Conservation (phyloP, 2,329 filamentous ascomycete genomes). For the Neonectria punicea region DNA sequence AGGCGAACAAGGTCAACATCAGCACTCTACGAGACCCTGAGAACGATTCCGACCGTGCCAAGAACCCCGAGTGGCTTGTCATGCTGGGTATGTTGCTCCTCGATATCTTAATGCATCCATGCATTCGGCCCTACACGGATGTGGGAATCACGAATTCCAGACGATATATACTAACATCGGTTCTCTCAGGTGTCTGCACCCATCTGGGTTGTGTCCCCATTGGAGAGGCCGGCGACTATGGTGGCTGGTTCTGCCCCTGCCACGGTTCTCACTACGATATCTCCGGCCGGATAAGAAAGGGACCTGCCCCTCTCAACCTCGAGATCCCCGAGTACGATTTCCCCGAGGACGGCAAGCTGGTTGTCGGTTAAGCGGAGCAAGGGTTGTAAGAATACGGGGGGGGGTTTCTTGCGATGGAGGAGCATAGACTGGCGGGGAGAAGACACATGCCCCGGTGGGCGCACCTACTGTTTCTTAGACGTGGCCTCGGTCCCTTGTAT, state of each 20-base stretch:
- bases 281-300: slow-evolving; percentile 97
- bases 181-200: slow-evolving; percentile 88
- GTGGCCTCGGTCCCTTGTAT: slow-evolving; percentile 51
- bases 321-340: slow-evolving; percentile 95
- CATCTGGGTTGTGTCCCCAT: slow-evolving; percentile 99
- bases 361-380: slow-evolving; percentile 82
- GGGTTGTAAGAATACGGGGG: slow-evolving; percentile 44
- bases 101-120: background rate
- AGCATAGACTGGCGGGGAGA: slow-evolving; percentile 40
- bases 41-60: slow-evolving; percentile 88
- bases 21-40: slow-evolving; percentile 89
- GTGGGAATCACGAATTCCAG: background rate
- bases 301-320: slow-evolving; percentile 95
- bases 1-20: slow-evolving; percentile 90
- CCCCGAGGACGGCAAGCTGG: slow-evolving; percentile 85
- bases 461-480: slow-evolving; percentile 49
- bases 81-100: slow-evolving; percentile 80
- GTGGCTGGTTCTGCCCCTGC: slow-evolving; percentile 99
- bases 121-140: background rate
- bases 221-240: slow-evolving; percentile 96
- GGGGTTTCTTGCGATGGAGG: slow-evolving; percentile 24
- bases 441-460: slow-evolving; percentile 37
- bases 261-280: slow-evolving; percentile 99
- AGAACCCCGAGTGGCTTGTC: slow-evolving; percentile 98
- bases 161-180: slow-evolving; percentile 25